Base-by-base conservation (phyloP, 129 eudicot species). In the Tagetes patula region DNA sequence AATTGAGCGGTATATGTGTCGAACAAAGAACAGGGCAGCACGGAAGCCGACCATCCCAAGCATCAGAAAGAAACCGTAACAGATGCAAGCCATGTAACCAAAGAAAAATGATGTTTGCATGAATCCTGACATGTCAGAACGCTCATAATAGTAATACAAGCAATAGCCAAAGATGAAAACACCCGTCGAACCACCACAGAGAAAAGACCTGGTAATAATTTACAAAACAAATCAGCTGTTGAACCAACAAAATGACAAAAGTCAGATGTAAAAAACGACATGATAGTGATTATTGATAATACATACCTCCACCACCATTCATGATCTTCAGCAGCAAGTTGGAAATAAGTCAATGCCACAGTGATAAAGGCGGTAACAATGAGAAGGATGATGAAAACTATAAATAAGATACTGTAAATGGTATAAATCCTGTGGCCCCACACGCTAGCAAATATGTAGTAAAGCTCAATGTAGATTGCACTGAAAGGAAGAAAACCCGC, bases 381-480 rank as follows among this genome's bases (percentile, higher is more conserved):
- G 62, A 88, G 73, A 39, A 88, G 89, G 41, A 88, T 83, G 56
- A 88, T 88, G 80, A 88, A 88, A 67, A 88, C 95, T 3, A 88
- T 77, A 69, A 81, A 83, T 54, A 85, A 58, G 65, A 88, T 85
- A 73, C 86, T 85, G 82, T 88, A 88, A 50, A 88, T 83, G 13
- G 90, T 88, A 78, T 88, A 88, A 45, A 88, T 83, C 81, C 90
- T 80, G 79, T 88, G 94, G 33, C 94, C 94, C 90, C 94, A 88
- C 33, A 88, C 95, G 67, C 90, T 88, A 53, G 95, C 90, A 74
- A 88, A 88, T 73, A 88, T 88, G 75, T 88, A 88, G 81, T 88
- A 88, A 41, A 88, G 90, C 56, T 88, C 88, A 32, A 88, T 83
- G 53, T 88, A 88, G 33, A 88, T 82, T 6, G 88, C 96, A 75